These are phyloP conservation scores for Neopestalotiopsis sp. DNA, from an alignment of 2,329 filamentous ascomycete genomes.

Conservation along the genomic window DNA sequence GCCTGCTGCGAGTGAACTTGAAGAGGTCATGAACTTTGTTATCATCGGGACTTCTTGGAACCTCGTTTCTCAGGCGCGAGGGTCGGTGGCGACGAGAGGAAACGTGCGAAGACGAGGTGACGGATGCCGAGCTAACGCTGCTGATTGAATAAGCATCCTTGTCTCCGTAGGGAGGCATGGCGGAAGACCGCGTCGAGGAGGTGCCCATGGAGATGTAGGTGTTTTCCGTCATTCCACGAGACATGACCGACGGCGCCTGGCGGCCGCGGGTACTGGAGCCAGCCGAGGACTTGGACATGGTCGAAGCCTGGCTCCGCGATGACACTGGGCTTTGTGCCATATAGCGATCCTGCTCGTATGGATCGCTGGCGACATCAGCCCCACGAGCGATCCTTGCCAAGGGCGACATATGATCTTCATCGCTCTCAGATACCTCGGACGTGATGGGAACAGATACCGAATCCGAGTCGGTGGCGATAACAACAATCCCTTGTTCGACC, in stretches of 20 bases:
- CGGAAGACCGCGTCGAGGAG: constrained; percentile 50
- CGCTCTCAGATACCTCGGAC: constrained; percentile 71
- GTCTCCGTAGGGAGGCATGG: constrained; percentile 37
- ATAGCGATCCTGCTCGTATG: constrained; percentile 63
- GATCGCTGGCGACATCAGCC: constrained; percentile 65
- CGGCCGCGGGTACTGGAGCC: constrained; percentile 58
- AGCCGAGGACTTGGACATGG: constrained; percentile 58
- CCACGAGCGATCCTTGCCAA: constrained; percentile 77
- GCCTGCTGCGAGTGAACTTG: constrained; percentile 79
- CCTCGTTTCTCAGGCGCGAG: constrained; percentile 80
- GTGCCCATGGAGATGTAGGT: constrained; percentile 74
- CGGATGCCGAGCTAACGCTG: constrained; percentile 54
- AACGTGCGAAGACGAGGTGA: constrained; percentile 53
- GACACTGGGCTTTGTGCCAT: constrained; percentile 72
- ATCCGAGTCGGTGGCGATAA: constrained; percentile 60
- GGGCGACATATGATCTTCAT: constrained; percentile 79
- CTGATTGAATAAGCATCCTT: constrained; percentile 64
- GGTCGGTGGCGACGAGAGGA: constrained; percentile 50
- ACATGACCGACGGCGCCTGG: constrained; percentile 57
- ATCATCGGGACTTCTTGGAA: constrained; percentile 79
- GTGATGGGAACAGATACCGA: constrained; percentile 61
- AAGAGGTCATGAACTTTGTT: constrained; percentile 79
- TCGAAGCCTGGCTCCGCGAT: constrained; percentile 67
- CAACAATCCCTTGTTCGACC: constrained; percentile 56
- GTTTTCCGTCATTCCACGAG: constrained; percentile 63